Conservation (phyloP, 2,329 filamentous ascomycete genomes). For the Periglandula ipomoeae region DNA sequence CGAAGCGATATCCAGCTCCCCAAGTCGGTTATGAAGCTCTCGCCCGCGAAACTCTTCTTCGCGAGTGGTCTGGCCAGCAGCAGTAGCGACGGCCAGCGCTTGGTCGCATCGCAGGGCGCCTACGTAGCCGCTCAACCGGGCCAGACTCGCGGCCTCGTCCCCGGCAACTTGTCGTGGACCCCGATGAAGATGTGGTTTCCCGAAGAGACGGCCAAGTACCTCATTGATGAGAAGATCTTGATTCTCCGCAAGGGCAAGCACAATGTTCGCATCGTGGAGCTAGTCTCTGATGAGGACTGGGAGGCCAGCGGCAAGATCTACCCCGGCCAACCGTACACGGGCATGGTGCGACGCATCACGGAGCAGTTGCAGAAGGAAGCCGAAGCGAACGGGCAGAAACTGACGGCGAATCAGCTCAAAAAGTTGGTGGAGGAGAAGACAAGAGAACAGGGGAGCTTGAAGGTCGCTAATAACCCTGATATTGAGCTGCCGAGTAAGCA, state of each 20-base stretch:
- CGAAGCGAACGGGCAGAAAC: conserved; percentile 18
- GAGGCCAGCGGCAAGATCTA: conserved; percentile 38
- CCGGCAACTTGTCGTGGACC: conserved; percentile 49
- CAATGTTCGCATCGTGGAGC: conserved; percentile 51
- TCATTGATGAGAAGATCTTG: conserved; percentile 50
- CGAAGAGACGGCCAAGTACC: conserved; percentile 47
- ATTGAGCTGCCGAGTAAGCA: conserved; percentile 30
- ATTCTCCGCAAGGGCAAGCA: conserved; percentile 56
- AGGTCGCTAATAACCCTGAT: conserved; percentile 30
- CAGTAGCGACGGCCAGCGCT: conserved; percentile 47
- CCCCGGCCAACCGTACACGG: conserved; percentile 43
- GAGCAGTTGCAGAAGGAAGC: conserved; percentile 27
- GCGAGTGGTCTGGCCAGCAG: conserved; percentile 51
- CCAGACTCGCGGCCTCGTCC: conserved; percentile 32
- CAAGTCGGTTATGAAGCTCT: conserved; percentile 42
- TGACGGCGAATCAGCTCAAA: conserved; percentile 20
- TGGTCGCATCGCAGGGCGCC: conserved; percentile 45
- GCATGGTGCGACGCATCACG: conserved; percentile 35
- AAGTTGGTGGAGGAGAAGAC: conserved; percentile 17
- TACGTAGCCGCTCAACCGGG: conserved; percentile 50
- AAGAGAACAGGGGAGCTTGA: conserved; percentile 12
- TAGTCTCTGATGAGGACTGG: conserved; percentile 49
- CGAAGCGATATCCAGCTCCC: conserved; percentile 51
- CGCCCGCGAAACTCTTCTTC: conserved; percentile 49
- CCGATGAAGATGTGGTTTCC: conserved; percentile 51